Base-by-base conservation (phyloP, 352 stramenopile genomes). In the Globisporangium yorkense region DNA sequence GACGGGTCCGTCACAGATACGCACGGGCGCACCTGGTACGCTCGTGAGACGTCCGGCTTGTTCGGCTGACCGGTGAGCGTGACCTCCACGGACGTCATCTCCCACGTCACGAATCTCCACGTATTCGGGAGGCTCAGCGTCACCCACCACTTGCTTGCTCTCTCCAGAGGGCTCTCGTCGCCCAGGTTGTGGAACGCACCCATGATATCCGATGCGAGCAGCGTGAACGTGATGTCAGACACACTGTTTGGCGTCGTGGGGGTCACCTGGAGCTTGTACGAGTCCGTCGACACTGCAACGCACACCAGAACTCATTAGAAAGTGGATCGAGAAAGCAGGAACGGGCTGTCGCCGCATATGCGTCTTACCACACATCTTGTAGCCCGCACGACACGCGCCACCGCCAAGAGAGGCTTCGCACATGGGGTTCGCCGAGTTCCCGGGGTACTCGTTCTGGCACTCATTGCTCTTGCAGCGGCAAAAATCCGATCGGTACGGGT, bases 101-200 rank as follows among this genome's bases (percentile, higher is more conserved):
- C 61, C 82, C 80, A 90, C 9, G 70, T 61, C 18, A 92, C 80
- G 51, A 89, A 92, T 56, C 78, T 72, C 82, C 82, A 92, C 24
- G 66, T 75, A 24, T 43, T 61, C 10, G 80, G 82, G 0, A 92
- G 70, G 2, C 64, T 79, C 43, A 92, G 82, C 1, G 76, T 79
- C 55, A 92, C 64, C 82, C 82, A 92, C 80, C 82, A 92, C 8
- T 86, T 82, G 41, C 63, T 81, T 9, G 65, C 67, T 24, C 56
- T 57, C 10, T 51, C 50, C 7, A 88, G 61, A 3, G 82, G 80
- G 44, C 81, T 79, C 48, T 85, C 66, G 16, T 71, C 54, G 4
- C 72, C 76, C 44, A 92, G 60, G 41, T 90, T 90, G 67, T 87
- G 71, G 21, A 92, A 85, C 21, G 80, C 65, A 15, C 80, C 82